A percentile compares a stretch with the other conserved stretches of the same genome.
Conservation (phyloP, 805 yeast species). For the Candida nemodendra region DNA sequence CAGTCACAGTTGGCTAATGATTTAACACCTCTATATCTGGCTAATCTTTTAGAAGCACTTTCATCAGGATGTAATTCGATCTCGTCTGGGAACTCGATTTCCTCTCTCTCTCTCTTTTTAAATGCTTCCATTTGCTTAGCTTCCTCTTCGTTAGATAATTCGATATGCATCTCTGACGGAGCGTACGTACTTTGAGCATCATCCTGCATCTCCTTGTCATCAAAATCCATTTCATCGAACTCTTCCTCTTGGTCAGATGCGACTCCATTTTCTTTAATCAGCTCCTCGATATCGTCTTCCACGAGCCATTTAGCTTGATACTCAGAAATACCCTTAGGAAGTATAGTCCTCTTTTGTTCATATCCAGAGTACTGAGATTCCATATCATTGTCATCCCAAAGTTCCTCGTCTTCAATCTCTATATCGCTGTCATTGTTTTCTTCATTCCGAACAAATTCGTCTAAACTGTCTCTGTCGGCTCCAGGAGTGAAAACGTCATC, state of each 20-base stretch:
- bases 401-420: conserved; percentile 35
- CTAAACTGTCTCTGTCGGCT: conserved; percentile 55
- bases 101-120: conserved; percentile 73
- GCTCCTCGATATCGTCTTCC: conserved; percentile 52
- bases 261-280: conserved; percentile 41
- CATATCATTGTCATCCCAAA: conserved; percentile 21
- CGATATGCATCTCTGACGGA: conserved; percentile 60
- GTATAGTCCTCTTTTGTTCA: conserved; percentile 33
- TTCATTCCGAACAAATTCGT: conserved; percentile 49
- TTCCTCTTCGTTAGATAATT: conserved; percentile 79
- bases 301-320: conserved; percentile 76
- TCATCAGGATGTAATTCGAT: conserved; percentile 77
- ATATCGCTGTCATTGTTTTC: conserved; percentile 40
- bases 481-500: conserved; percentile 29
- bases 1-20: conserved; percentile 77
- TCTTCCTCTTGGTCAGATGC: conserved; percentile 42
- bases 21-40: conserved; percentile 83
- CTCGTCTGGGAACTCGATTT: conserved; percentile 94
- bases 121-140: conserved; percentile 68
- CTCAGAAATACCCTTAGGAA: conserved; percentile 73
- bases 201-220: conserved; percentile 43
- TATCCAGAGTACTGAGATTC: conserved; percentile 27
- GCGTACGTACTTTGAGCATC: conserved; percentile 20
- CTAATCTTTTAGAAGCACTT: conserved; percentile 71
- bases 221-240: conserved; percentile 31